Evolutionary conservation across 2,329 filamentous ascomycete species (phyloP), one percentile per base, ranked within the genome.

Genomic region (Cladophialophora chaetospira): DNA sequence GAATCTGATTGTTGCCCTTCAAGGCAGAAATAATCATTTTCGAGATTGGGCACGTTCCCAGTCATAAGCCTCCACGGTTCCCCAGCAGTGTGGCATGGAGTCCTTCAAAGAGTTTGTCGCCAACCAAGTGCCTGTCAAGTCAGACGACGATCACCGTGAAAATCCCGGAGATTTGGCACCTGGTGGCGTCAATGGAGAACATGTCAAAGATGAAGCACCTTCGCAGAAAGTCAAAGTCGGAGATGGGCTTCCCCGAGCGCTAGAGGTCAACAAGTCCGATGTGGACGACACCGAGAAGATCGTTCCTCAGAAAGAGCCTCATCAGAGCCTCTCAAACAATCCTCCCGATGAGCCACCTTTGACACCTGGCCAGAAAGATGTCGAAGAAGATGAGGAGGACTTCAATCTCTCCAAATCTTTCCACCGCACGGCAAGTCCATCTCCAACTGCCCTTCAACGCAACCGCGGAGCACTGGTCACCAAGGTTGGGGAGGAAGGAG

Each of bases 371-470:
- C 70, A 71, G 29, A 68, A 69, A 47, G 67, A 67, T 36, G 66
- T 63, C 1, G 73, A 73, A 17, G 72, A 70, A 23, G 75, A 73
- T 43, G 75, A 78, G 54, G 76, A 78, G 57, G 75, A 77, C 40
- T 71, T 75, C 6, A 68, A 68, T 29, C 62, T 77, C 11, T 74
- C 75, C 21, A 75, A 73, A 1, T 77, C 75, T 1, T 77, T 77
- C 53, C 70, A 75, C 51, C 72, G 75, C 31, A 71, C 73, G 35
- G 62, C 64, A 3, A 73, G 74, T 4, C 72, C 72, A 1, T 60
- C 61, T 15, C 69, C 72, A 2, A 68, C 70, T 10, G 69, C 68
- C 2, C 66, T 71, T 2, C 74, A 73, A 51, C 73, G 72, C 49
- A 71, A 71, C 38, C 70, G 70, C 40, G 70, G 69, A 4, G 69